These are phyloP conservation scores for Staphylotrichum tortipilum DNA, from an alignment of 495 filamentous ascomycete species.

Conservation along the genomic window DNA sequence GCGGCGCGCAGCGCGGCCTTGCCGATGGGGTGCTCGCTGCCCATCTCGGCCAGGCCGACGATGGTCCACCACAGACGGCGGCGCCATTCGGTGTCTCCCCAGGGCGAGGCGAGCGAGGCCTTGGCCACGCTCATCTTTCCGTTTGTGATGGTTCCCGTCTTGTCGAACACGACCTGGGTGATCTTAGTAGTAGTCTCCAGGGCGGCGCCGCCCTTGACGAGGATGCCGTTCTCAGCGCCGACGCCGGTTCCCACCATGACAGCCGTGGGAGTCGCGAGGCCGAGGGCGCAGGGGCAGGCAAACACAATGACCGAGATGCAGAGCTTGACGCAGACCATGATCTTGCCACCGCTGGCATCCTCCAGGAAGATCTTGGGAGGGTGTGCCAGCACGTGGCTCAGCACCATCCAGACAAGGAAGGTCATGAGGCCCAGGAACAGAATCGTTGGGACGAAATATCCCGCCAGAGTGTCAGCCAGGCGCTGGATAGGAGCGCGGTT, in stretches of 20 bases:
- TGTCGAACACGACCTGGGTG: slow-evolving; percentile 94
- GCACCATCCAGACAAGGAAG: slow-evolving; percentile 88
- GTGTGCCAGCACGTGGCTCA: slow-evolving; percentile 71
- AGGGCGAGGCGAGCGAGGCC: slow-evolving; percentile 53
- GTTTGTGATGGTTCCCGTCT: slow-evolving; percentile 91
- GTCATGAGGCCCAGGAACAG: slow-evolving; percentile 75
- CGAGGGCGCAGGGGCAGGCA: slow-evolving; percentile 92
- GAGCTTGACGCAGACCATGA: slow-evolving; percentile 95
- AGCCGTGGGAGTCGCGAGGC: slow-evolving; percentile 87
- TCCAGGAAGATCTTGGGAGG: slow-evolving; percentile 87
- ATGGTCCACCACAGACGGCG: slow-evolving; percentile 86
- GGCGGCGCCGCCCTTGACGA: slow-evolving; percentile 92
- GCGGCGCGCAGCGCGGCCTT: slow-evolving; percentile 70
- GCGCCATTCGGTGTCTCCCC: slow-evolving; percentile 60
- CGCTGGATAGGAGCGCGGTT: slow-evolving; percentile 90
- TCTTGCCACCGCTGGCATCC: slow-evolving; percentile 68
- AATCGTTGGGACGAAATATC: slow-evolving; percentile 90
- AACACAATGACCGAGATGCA: slow-evolving; percentile 99
- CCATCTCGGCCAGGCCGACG: slow-evolving; percentile 85
- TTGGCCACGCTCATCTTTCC: slow-evolving; percentile 89
- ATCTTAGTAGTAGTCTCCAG: slow-evolving; percentile 89
- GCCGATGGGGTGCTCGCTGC: slow-evolving; percentile 91
- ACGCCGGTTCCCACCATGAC: slow-evolving; percentile 98
- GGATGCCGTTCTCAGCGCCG: slow-evolving; percentile 92
- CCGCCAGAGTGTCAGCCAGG: slow-evolving; percentile 83